Conservation (phyloP, 2,329 filamentous ascomycete species). For the Xylariomycetidae sp. region DNA sequence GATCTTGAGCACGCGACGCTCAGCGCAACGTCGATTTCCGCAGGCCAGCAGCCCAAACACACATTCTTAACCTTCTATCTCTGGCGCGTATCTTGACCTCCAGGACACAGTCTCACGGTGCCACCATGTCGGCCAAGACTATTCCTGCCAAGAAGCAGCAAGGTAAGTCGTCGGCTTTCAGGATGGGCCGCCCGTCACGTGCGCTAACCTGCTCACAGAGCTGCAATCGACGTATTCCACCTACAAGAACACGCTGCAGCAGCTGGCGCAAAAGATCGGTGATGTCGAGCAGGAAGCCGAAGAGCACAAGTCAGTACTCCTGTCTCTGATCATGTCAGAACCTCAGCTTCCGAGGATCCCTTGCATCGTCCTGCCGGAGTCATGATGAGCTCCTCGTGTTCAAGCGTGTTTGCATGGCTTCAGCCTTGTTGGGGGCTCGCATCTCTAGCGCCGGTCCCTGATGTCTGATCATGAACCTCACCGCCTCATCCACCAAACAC, state of each 20-base stretch:
- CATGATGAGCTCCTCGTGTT: conserved; percentile 2
- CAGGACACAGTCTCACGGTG: background rate
- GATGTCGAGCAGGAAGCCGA: conserved; percentile 96
- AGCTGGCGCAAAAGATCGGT: conserved; percentile 91
- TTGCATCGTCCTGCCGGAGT: conserved; percentile 11
- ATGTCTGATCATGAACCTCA: conserved; percentile 21
- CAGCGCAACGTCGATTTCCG: conserved; percentile 1
- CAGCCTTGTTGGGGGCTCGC: conserved; percentile 13
- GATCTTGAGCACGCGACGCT: background rate
- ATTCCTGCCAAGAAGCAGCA: conserved; percentile 66
- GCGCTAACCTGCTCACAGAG: conserved; percentile 43
- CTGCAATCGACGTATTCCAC: conserved; percentile 74
- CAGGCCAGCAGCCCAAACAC: no score
- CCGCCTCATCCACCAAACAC: conserved; percentile 26
- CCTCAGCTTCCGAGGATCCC: conserved; percentile 5
- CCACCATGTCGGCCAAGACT: conserved; percentile 46
- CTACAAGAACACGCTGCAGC: conserved; percentile 75
- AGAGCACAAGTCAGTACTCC: conserved; percentile 80
- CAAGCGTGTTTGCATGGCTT: conserved; percentile 8
- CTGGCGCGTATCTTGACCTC: background rate
- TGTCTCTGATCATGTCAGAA: conserved; percentile 5
- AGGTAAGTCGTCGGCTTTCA: conserved; percentile 38
- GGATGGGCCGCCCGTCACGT: background rate
- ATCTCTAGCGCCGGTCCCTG: conserved; percentile 14
- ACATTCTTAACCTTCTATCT: no score